phyloP scores from a whole-genome alignment of 306 rosid genomes.

The Nissolia schottii region DNA sequence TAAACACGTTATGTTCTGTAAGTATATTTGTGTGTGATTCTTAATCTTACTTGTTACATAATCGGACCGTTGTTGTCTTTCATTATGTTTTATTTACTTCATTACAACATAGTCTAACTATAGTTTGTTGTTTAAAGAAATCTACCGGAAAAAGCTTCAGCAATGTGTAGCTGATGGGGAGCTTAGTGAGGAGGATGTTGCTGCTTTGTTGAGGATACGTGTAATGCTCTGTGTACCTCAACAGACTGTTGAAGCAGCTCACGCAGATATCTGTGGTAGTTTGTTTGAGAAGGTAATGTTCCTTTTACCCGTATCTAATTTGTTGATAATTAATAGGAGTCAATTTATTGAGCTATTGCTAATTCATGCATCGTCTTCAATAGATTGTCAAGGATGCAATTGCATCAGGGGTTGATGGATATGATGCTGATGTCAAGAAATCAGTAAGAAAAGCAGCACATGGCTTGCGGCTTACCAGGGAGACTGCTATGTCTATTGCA shows the following conservation, averaged over 20 bases:
- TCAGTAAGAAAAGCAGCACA: conserved; percentile 91
- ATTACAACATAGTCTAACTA: conserved; percentile 27
- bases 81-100: neutral
- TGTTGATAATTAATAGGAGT: neutral
- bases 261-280: conserved; percentile 91
- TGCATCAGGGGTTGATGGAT: conserved; percentile 89
- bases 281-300: conserved; percentile 82
- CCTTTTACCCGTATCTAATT: neutral
- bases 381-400: conserved; percentile 93
- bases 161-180: conserved; percentile 88
- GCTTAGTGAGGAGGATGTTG: conserved; percentile 71
- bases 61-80: neutral
- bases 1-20: neutral
- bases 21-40: conserved; percentile 10
- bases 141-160: conserved; percentile 96
- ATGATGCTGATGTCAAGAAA: conserved; percentile 66
- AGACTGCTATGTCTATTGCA: conserved; percentile 87
- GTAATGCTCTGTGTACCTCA: conserved; percentile 94
- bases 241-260: conserved; percentile 84
- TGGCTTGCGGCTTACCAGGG: conserved; percentile 86
- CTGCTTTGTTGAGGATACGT: conserved; percentile 81
- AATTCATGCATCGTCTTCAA: conserved; percentile 1
- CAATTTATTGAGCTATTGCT: conserved; percentile 2
- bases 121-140: conserved; percentile 47
- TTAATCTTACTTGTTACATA: neutral